phyloP scores from a whole-genome alignment of 257 asterid genomes.

The Eucommia ulmoides region DNA sequence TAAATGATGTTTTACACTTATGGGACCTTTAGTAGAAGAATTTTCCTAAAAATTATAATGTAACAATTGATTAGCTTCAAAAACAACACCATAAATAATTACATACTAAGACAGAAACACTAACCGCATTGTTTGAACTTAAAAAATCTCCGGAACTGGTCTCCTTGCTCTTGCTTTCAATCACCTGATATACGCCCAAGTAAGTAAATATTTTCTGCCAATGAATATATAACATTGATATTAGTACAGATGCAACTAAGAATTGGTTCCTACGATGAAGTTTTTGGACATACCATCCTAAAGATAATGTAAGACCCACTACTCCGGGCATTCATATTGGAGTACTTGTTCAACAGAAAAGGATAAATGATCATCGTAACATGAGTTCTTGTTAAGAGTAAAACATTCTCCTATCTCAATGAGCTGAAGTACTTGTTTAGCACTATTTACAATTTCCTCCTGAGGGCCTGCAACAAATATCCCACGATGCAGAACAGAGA shows the following conservation, averaged over 20 bases:
- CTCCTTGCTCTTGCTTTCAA: slow-evolving; percentile 82
- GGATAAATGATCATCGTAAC: no score
- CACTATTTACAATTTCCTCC: slow-evolving; percentile 82
- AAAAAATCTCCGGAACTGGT: slow-evolving; percentile 18
- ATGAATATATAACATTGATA: no score
- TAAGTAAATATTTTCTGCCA: no score
- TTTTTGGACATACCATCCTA: slow-evolving; percentile 63
- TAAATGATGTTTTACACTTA: no score
- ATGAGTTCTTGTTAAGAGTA: slow-evolving; percentile 12
- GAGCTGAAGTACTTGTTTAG: slow-evolving; percentile 83
- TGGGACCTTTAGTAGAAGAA: no score
- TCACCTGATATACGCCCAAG: slow-evolving; percentile 76
- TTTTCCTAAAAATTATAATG: no score
- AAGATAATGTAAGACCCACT: slow-evolving; percentile 93
- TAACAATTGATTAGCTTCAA: no score
- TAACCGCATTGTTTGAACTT: slow-evolving; percentile 68
- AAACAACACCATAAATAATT: no score
- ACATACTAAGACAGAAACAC: slow-evolving; percentile 93
- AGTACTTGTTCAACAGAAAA: no score
- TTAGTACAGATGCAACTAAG: no score
- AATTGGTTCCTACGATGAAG: no score
- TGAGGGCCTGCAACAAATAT: slow-evolving; percentile 93
- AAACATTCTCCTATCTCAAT: slow-evolving; percentile 91
- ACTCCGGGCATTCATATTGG: slow-evolving; percentile 96
- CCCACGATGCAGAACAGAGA: slow-evolving; percentile 59